phyloP scores from a whole-genome alignment of 1,139 yeast genomes.

The Pichia sp. region DNA sequence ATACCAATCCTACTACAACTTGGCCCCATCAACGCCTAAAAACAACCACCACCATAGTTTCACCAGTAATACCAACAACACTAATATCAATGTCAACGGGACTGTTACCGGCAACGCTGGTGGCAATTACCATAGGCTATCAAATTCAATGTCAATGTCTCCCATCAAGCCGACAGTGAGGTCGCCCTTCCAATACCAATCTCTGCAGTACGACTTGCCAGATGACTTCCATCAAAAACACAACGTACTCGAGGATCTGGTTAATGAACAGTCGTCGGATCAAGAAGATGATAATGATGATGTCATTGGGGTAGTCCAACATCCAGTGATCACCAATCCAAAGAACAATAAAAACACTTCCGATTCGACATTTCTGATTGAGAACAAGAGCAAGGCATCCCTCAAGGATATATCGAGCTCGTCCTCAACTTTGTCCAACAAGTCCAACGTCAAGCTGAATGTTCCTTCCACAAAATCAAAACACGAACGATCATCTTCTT shows the following conservation, averaged over 20 bases:
- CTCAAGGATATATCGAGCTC: conserved; percentile 3
- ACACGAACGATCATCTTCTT: conserved; percentile 28
- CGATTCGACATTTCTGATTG: background rate
- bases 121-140: conserved; percentile 10
- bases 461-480: background rate
- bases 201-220: conserved; percentile 29
- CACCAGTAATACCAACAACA: conserved; percentile 14
- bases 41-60: conserved; percentile 2
- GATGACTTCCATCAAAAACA: conserved; percentile 17
- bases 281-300: background rate
- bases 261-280: background rate
- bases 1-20: conserved; percentile 30
- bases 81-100: background rate
- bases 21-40: conserved; percentile 20
- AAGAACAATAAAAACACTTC: background rate
- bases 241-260: background rate
- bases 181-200: conserved; percentile 31
- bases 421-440: conserved; percentile 6
- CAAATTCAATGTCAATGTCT: conserved; percentile 25
- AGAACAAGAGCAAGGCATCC: conserved; percentile 2
- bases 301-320: background rate
- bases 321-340: background rate
- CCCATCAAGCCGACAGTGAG: conserved; percentile 24
- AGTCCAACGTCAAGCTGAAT: background rate
- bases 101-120: conserved; percentile 6